Evolutionary conservation across 164 flowering plant species (phyloP).

Genomic region (Annona cherimola): DNA sequence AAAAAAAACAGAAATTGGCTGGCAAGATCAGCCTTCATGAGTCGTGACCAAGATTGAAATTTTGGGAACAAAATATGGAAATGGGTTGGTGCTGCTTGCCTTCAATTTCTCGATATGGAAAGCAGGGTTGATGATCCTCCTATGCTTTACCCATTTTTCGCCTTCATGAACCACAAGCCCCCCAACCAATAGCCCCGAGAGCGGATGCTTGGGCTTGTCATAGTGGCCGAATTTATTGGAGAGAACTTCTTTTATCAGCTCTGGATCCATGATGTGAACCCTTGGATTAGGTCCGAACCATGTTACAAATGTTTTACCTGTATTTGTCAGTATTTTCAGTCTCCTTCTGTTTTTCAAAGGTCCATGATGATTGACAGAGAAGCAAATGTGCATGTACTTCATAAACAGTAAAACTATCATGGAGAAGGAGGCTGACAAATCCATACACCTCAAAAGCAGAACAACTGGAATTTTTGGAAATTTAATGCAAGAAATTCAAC

Average conservation of each 20-base stretch:
- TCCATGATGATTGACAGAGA: background rate
- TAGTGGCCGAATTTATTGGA: slow-evolving; percentile 17
- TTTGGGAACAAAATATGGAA: background rate
- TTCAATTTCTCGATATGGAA: slow-evolving; percentile 29
- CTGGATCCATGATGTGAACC: slow-evolving; percentile 10
- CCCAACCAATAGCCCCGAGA: slow-evolving; percentile 1
- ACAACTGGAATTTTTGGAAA: background rate
- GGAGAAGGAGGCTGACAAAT: background rate
- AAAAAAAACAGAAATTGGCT: background rate
- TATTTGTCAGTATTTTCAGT: background rate
- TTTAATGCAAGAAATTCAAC: too few relatives aligned
- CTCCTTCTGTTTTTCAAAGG: background rate
- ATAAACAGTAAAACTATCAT: background rate
- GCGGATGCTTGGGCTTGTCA: slow-evolving; percentile 2
- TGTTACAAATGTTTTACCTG: slow-evolving; percentile 9
- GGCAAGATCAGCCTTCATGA: background rate
- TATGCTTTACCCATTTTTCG: slow-evolving; percentile 28
- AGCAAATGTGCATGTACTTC: background rate
- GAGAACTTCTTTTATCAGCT: slow-evolving; percentile 10
- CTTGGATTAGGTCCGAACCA: slow-evolving; percentile 13
- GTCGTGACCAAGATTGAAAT: background rate
- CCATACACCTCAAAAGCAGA: background rate
- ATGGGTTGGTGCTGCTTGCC: slow-evolving; percentile 1
- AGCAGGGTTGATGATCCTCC: slow-evolving; percentile 26
- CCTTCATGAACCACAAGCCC: slow-evolving; percentile 17